Evolutionary conservation across 2,329 filamentous ascomycete genomes (phyloP).

Genomic region (Pezicula carpinea): DNA sequence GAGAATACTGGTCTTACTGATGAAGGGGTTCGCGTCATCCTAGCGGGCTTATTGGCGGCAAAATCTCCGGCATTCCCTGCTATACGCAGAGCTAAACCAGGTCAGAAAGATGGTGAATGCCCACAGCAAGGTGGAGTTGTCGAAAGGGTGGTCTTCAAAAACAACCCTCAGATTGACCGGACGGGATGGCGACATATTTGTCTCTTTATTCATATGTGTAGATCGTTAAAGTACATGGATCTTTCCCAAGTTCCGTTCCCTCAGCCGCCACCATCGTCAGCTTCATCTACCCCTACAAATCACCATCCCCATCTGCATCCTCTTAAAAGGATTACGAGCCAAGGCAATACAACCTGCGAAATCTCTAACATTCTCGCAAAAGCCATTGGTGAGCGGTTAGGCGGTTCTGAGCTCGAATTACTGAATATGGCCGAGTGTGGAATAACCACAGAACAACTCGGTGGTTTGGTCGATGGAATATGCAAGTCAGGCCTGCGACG

Average conservation of each 20-base stretch:
- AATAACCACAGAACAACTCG: slow-evolving; percentile 65
- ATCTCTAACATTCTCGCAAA: slow-evolving; percentile 65
- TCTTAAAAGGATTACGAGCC: slow-evolving; percentile 16
- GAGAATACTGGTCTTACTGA: slow-evolving; percentile 86
- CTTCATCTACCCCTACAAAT: slow-evolving; percentile 9
- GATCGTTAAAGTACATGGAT: slow-evolving; percentile 80
- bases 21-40: slow-evolving; percentile 78
- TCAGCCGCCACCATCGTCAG: slow-evolving; percentile 20
- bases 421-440: slow-evolving; percentile 78
- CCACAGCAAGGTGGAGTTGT: slow-evolving; percentile 60
- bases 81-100: slow-evolving; percentile 18
- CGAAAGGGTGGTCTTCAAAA: slow-evolving; percentile 82
- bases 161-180: slow-evolving; percentile 76
- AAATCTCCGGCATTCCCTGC: slow-evolving; percentile 57
- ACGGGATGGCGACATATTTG: slow-evolving; percentile 91
- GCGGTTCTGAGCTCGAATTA: slow-evolving; percentile 72
- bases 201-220: slow-evolving; percentile 85
- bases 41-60: slow-evolving; percentile 79
- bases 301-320: slow-evolving; percentile 11
- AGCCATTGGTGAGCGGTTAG: slow-evolving; percentile 72
- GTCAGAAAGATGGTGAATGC: slow-evolving; percentile 18
- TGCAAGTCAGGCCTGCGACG: slow-evolving; percentile 72
- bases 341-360: slow-evolving; percentile 21
- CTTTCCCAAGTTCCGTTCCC: slow-evolving; percentile 82
- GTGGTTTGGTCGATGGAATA: slow-evolving; percentile 76